Base-by-base conservation (phyloP, 176 grass and related monocot species). In the Oryza nivara region DNA sequence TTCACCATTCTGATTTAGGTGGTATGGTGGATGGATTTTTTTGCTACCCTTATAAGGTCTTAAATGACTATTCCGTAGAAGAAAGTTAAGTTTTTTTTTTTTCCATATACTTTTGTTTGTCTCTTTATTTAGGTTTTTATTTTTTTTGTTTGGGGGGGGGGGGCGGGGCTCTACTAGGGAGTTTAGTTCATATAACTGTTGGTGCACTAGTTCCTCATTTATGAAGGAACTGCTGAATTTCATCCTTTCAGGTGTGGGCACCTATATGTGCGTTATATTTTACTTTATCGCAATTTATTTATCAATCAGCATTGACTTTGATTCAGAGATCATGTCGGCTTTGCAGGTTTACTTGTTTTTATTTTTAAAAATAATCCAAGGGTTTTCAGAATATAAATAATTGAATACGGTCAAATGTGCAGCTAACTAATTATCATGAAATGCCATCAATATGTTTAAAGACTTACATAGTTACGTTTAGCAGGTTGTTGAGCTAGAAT, bases 401-500 rank as follows among this genome's bases (percentile, higher is more conserved):
- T 34, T 68, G 15, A 17, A 9, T 65, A 43, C 54, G 43, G 44
- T 85, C 23, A 86, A 77, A 77, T 46, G 54, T 56, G 32, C 19
- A 28, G 5, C 23, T 38, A 72, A 22, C 10, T 26, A 20, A 26
- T 11, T 85, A 4, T 17, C 51, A 65, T 86, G 46, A 34, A 34
- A 78, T 20, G 26, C 63, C 19, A 68, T 61, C 58, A 61, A 61
- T 61, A 61, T 61, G 20, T 63, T 23, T 63, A 23, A 2, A 23
- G 20, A 63, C n/a, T 74, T 75, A 61, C 15, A 52, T 20, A 54
- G 16, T 56, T 25, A 76, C 3, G n/a, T 80, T 49, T 46, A 19
- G 82, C 87, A 93, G 96, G 71, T 83, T 80, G 2, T 88, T 86
- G 26, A 88, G 63, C 74, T 80, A 84, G 78, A 83, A 98, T 98